Base-by-base conservation (phyloP, 331 rosid species). In the Telfairia occidentalis region DNA sequence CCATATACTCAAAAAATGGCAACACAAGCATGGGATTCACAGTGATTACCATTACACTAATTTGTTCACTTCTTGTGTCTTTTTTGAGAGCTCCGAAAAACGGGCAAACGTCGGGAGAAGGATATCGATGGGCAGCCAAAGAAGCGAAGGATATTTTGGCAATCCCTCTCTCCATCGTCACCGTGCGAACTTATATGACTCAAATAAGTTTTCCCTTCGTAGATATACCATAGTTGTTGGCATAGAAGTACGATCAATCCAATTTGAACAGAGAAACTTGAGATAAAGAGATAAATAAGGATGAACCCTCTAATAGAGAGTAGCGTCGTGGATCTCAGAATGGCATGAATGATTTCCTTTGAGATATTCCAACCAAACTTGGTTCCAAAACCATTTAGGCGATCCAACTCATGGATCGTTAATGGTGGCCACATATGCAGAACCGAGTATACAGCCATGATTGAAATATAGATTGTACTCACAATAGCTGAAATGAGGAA, bases 151-250 rank as follows among this genome's bases (percentile, higher is more conserved):
- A 95, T 65, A 71, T 92, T 92, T 85, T 89, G 92, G 79, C 96
- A 92, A 63, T 88, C 99, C 85, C 80, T 90, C 67, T 84, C 85
- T 74, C 83, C 89, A 46, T 77, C 84, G 42, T 76, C 81, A 34
- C 46, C 80, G 26, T 26, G 86, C 50, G 95, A 88, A 73, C 85
- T 82, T n/a, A 90, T 59, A 76, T 86, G 82, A 76, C 82, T 85
- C 81, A 92, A 71, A 75, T 86, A 92, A 49, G 96, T 90, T 82
- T 90, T 85, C 18, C 97, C 97, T 78, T 86, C 85, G 26, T 92
- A 95, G 61, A 95, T 87, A 57, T 74, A 90, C 76, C 81, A 84
- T 45, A 95, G 96, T 75, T 95, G 99, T 87, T 95, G 96, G 93
- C 97, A 95, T 63, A 95, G 88, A 82, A 95, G 99, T 65, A 90